Evolutionary conservation across 257 asterid genomes (phyloP), one percentile per base, ranked within the genome.

Genomic region (Petunia axillaris): DNA sequence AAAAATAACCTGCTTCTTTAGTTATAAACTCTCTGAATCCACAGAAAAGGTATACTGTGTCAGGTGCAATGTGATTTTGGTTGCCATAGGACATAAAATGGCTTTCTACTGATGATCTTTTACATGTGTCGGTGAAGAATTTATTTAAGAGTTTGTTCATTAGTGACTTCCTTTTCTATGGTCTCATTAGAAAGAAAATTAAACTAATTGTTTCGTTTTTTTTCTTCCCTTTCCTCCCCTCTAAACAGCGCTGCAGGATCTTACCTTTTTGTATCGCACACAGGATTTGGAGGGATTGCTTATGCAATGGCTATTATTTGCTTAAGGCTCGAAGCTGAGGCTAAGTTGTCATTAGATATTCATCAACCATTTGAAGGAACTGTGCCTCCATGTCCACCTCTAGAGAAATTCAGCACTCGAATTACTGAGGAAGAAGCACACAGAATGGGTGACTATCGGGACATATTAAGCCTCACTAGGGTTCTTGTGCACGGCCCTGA

Each of bases 211-310:
- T 55, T 77, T 59, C 52, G 60, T 55, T 77, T 80, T 10, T 43
- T 40, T 60, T 80, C 57, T 83, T 79, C 83, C 81, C 53, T 68
- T 79, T 82, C 81, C 81, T 52, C 66, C 78, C 53, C 62, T 79
- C 57, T 75, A 64, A 83, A 82, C 91, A 93, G 98, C 87, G 81
- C 91, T 68, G 98, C 97, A 85, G 97, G 97, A 85, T 91, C 97
- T 80, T 95, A 95, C 88, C 98, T 95, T 76, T 95, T 89, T 87
- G 93, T 95, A 87, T 93, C 99, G 74, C 99, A 95, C 95, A 95
- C 99, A 79, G 98, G 99, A 87, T 93, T 91, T 84, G 99, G 99
- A 80, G 98, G 98, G 86, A 94, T 95, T 89, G 89, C 99, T 41
- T 95, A 95, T 88, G 99, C 99, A 67, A 93, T 95, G 99, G 93